These are phyloP conservation scores for Yamadazyma membranifaciens DNA, from an alignment of 1,139 yeast species.

Conservation along the genomic window DNA sequence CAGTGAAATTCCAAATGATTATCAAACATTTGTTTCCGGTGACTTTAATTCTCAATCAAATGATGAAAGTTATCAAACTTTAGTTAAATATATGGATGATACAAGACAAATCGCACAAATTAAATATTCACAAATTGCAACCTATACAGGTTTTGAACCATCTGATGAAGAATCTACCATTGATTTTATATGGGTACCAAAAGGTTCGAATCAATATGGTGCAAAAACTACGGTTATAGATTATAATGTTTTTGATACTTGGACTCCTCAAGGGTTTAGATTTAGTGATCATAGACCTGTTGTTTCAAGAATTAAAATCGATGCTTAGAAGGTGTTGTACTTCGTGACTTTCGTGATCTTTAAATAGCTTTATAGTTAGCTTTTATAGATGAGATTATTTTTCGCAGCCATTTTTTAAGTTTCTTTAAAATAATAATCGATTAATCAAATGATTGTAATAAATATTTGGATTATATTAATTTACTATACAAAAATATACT, in stretches of 20 bases:
- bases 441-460: too few species aligned
- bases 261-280: conserved; percentile 22
- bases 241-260: conserved; percentile 35
- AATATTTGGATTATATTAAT: background rate
- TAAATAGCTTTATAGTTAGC: too few species aligned
- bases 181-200: conserved; percentile 32
- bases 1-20: conserved; percentile 24
- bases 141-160: conserved; percentile 41
- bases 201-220: conserved; percentile 10
- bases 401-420: background rate
- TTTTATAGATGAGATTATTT: background rate
- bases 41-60: conserved; percentile 16
- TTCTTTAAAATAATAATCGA: too few species aligned
- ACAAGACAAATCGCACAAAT: conserved; percentile 19
- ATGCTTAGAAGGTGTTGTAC: conserved; percentile 4
- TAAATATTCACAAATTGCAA: conserved; percentile 25
- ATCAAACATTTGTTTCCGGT: conserved; percentile 34
- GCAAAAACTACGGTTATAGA: conserved; percentile 21
- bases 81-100: conserved; percentile 25
- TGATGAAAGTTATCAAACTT: conserved; percentile 20
- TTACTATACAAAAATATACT: too few species aligned
- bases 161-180: conserved; percentile 22
- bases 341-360: too few species aligned
- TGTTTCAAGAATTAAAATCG: conserved; percentile 21
- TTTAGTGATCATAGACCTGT: conserved; percentile 49